Evolutionary conservation across 192 early-diverging fungal species (phyloP).

Genomic region (Umbelopsis ramanniana): DNA sequence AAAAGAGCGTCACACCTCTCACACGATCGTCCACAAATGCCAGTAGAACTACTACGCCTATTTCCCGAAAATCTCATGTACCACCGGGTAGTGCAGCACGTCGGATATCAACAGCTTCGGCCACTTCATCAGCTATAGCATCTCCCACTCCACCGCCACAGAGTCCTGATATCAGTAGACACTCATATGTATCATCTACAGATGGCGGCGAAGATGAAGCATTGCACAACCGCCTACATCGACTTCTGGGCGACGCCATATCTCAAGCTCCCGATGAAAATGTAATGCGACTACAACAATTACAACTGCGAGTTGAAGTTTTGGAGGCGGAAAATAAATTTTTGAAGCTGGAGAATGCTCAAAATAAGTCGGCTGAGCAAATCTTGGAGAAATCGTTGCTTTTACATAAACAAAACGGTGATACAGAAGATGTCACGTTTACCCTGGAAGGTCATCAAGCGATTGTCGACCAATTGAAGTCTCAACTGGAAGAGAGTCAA

Average conservation of each 20-base stretch:
- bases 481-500: slow-evolving; percentile 18
- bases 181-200: slow-evolving; percentile 9
- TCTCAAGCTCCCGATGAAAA: slow-evolving; percentile 33
- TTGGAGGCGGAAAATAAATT: slow-evolving; percentile 74
- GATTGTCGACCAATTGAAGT: slow-evolving; percentile 32
- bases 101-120: background rate
- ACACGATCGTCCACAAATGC: slow-evolving; percentile 3
- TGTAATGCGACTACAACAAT: slow-evolving; percentile 57
- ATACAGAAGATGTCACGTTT: slow-evolving; percentile 9
- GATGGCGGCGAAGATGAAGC: slow-evolving; percentile 18
- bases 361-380: slow-evolving; percentile 62
- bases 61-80: slow-evolving; percentile 9
- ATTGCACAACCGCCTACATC: slow-evolving; percentile 24
- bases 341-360: slow-evolving; percentile 66
- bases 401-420: slow-evolving; percentile 18
- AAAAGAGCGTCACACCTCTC: background rate
- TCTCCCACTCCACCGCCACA: slow-evolving; percentile 16
- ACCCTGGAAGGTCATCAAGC: slow-evolving; percentile 35
- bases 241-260: slow-evolving; percentile 30
- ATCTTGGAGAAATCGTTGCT: slow-evolving; percentile 49
- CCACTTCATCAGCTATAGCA: background rate
- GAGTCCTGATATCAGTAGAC: slow-evolving; percentile 10
- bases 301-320: slow-evolving; percentile 66
- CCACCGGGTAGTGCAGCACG: background rate
- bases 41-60: slow-evolving; percentile 7